Evolutionary conservation across 2,329 filamentous ascomycete species (phyloP).

Genomic region (Capronia epimyces): DNA sequence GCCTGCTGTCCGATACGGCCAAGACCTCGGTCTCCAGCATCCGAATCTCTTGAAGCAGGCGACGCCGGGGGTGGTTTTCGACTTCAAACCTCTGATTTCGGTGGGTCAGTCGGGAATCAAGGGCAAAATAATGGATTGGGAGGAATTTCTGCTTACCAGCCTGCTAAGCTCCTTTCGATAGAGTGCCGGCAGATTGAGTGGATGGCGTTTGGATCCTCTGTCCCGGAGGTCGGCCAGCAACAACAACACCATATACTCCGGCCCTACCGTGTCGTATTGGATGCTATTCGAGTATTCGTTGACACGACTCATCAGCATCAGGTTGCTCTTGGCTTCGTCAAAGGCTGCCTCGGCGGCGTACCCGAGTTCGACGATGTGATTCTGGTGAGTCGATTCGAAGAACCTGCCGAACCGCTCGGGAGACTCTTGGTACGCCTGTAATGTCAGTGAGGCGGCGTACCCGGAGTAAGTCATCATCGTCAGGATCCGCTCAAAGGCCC

Average conservation of each 20-base stretch:
- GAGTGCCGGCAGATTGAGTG: background rate
- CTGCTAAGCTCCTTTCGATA: background rate
- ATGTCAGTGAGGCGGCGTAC: background rate
- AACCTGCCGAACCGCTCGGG: background rate
- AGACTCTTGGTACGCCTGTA: background rate
- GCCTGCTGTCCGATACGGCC: background rate
- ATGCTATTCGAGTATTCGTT: constrained; percentile 1
- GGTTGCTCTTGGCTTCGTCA: background rate
- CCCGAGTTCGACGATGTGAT: constrained; percentile 1
- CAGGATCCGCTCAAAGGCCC: background rate
- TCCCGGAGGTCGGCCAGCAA: background rate
- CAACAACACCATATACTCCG: constrained; percentile 1
- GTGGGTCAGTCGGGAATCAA: background rate
- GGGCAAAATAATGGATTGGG: background rate
- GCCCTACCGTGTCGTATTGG: constrained; percentile 3
- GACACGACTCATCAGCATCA: constrained; percentile 6
- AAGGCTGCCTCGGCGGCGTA: background rate
- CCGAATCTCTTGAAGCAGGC: constrained; percentile 3
- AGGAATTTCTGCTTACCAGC: background rate
- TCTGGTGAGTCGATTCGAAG: background rate
- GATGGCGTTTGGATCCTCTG: background rate
- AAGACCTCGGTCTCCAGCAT: background rate
- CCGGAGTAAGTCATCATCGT: constrained; percentile 2
- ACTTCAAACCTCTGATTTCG: background rate
- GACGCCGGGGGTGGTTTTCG: background rate